phyloP scores from a whole-genome alignment of 371 early-diverging fungal species.

The Mortierella sp. region DNA sequence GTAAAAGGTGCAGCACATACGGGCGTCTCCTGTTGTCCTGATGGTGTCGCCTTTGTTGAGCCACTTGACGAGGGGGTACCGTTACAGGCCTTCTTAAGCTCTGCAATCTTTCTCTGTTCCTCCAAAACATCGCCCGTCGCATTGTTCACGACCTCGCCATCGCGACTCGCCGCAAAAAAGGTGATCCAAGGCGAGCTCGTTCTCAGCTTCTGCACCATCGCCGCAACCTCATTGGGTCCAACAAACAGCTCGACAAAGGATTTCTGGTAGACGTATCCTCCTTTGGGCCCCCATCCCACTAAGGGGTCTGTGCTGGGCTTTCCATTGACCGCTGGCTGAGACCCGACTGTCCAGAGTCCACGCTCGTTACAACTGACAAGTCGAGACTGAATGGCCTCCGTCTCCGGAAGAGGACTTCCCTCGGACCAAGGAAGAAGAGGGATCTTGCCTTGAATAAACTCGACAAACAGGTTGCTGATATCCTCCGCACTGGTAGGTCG shows the following conservation, averaged over 20 bases:
- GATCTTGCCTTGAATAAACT: slow-evolving; percentile 82
- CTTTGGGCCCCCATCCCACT: slow-evolving; percentile 96
- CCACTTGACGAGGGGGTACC: neutral
- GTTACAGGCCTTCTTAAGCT: slow-evolving; percentile 52
- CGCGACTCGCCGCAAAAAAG: slow-evolving; percentile 88
- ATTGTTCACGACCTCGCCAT: slow-evolving; percentile 60
- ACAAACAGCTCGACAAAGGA: slow-evolving; percentile 89
- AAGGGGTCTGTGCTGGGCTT: slow-evolving; percentile 79
- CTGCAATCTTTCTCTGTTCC: slow-evolving; percentile 56
- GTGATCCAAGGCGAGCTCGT: slow-evolving; percentile 77
- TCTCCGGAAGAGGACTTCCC: slow-evolving; percentile 84
- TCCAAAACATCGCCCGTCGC: slow-evolving; percentile 44
- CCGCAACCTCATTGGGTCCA: slow-evolving; percentile 60
- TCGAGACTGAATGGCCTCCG: slow-evolving; percentile 76
- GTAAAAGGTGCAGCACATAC: slow-evolving; percentile 43
- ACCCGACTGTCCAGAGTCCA: slow-evolving; percentile 93
- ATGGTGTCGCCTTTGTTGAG: neutral
- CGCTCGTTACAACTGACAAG: slow-evolving; percentile 76
- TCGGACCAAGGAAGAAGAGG: slow-evolving; percentile 93
- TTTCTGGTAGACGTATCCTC: slow-evolving; percentile 96
- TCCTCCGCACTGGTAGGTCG: slow-evolving; percentile 74
- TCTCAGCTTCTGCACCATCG: slow-evolving; percentile 60
- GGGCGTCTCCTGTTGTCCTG: slow-evolving; percentile 18
- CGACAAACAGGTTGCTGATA: slow-evolving; percentile 79
- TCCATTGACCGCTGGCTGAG: slow-evolving; percentile 97